phyloP scores from a whole-genome alignment of 495 filamentous ascomycete genomes.

The Penicillium waksmanii region DNA sequence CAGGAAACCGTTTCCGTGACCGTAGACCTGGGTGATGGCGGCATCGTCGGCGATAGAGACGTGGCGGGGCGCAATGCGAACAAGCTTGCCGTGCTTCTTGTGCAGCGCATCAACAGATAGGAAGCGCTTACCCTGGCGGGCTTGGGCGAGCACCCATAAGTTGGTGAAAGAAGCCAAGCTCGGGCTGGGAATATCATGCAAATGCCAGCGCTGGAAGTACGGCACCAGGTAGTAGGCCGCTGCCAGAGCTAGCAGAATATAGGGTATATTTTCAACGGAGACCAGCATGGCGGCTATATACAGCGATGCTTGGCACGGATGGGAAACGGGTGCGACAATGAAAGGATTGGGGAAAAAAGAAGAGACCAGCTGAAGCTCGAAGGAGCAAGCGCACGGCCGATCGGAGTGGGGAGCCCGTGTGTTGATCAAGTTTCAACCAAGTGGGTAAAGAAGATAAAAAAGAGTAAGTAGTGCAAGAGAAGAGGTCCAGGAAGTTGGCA shows the following conservation, averaged over 20 bases:
- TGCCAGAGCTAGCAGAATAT: slow-evolving; percentile 55
- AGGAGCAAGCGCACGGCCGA: slow-evolving; percentile 9
- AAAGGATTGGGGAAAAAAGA: background rate
- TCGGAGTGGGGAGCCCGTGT: slow-evolving; percentile 2
- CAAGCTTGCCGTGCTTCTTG: slow-evolving; percentile 66
- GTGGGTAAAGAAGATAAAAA: background rate
- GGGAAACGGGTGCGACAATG: background rate
- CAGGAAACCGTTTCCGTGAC: slow-evolving; percentile 73
- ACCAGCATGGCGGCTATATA: slow-evolving; percentile 36
- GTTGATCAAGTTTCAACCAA: background rate
- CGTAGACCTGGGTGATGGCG: slow-evolving; percentile 61
- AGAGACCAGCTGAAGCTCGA: slow-evolving; percentile 2
- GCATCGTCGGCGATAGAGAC: slow-evolving; percentile 62
- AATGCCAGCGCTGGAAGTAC: slow-evolving; percentile 66
- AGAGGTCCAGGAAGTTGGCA: background rate
- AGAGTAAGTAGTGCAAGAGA: background rate
- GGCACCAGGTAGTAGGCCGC: slow-evolving; percentile 68
- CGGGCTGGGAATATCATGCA: slow-evolving; percentile 70
- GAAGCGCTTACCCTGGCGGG: slow-evolving; percentile 69
- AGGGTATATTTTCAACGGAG: slow-evolving; percentile 60
- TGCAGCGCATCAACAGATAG: slow-evolving; percentile 70
- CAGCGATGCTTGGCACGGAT: background rate
- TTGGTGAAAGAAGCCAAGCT: slow-evolving; percentile 71
- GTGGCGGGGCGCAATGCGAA: slow-evolving; percentile 63
- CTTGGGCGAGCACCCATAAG: slow-evolving; percentile 75